Base-by-base conservation (phyloP, 805 yeast species). In the Saccharomyces jurei region DNA sequence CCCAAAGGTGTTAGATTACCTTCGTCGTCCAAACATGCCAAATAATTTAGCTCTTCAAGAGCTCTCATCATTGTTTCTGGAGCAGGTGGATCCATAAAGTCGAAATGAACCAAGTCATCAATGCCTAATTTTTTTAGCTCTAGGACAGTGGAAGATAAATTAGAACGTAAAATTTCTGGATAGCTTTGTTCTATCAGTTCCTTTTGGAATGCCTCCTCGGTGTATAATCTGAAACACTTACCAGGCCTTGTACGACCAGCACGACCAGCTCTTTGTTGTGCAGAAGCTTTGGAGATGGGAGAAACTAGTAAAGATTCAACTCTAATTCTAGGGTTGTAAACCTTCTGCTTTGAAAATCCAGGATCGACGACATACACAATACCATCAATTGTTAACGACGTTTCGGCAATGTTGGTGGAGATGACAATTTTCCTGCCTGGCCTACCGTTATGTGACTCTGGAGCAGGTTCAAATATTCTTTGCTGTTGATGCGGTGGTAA, bases 11-110 rank as follows among this genome's bases (percentile, higher is more conserved):
- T 94, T 61, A 92, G 74, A 53, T 86, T 85, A 57, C 98, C 99
- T 49, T 89, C 92, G 68, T 94, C 97, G 61, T 89, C 88, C 52
- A 92, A 78, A 74, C 97, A 94, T 25, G 86, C 84, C 58, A 92
- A 76, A 68, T 89, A 94, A 68, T 94, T 91, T 65, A 92, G 78
- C 71, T 92, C 99, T 71, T 92, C 99, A 58, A 92, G 76, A 0
- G 98, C 98, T 69, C 99, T 81, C 99, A 94, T 94, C 99, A 92
- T 94, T 6, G 99, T 94, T 72, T 92, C 99, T 9, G 99, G 99
- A 2, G 98, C 98, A 13, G 99, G 99, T 6, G 99, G 98, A 68
- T 92, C 99, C 96, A 92, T 92, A 68, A 94, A 92, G 70, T 94
- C 99, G 67, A 92, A 92, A 73, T 92, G 98, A 44, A 94, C 99